Percentiles rank a stretch among this genome's conserved stretches.
Evolutionary conservation across 495 filamentous ascomycete genomes (phyloP).

Genomic region (Acidomyces sp.): DNA sequence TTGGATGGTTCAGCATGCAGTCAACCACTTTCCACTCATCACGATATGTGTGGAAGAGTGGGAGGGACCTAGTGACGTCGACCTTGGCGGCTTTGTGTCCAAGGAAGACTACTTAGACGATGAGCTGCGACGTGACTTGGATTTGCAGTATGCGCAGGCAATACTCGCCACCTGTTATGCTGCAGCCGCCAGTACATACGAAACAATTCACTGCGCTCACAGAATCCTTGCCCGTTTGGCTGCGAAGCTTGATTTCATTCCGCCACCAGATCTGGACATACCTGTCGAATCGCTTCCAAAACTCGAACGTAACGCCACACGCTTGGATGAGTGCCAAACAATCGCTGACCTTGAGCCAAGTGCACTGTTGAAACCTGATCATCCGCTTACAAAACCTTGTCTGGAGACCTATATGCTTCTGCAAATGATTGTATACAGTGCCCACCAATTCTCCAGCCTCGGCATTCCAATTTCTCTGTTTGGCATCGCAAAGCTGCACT

Average conservation of each 20-base stretch:
- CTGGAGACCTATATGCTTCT: constrained; percentile 48
- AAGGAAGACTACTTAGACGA: constrained; percentile 35
- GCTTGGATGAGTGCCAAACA: constrained; percentile 32
- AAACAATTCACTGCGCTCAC: constrained; percentile 49
- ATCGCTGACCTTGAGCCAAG: constrained; percentile 39
- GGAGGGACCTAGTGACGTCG: constrained; percentile 69
- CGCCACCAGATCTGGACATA: constrained; percentile 30
- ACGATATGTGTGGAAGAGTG: constrained; percentile 56
- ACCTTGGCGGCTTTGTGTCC: constrained; percentile 56
- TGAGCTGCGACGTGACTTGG: constrained; percentile 40
- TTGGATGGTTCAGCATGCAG: constrained; percentile 62
- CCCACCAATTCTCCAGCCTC: constrained; percentile 47
- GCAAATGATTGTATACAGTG: constrained; percentile 54
- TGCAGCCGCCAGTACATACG: constrained; percentile 43
- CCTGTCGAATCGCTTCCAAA: constrained; percentile 23
- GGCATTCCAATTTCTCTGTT: constrained; percentile 48
- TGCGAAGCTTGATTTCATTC: constrained; percentile 47
- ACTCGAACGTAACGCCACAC: constrained; percentile 23
- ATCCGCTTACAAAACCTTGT: constrained; percentile 54
- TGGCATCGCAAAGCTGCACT: constrained; percentile 44
- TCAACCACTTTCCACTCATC: constrained; percentile 33
- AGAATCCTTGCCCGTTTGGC: constrained; percentile 48
- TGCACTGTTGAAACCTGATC: constrained; percentile 45
- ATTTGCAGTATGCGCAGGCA: constrained; percentile 54
- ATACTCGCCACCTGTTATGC: constrained; percentile 62